A percentile compares a stretch with the other conserved stretches of the same genome.
Conservation (phyloP, 108 stramenopile species). For the Conticribra weissflogii region DNA sequence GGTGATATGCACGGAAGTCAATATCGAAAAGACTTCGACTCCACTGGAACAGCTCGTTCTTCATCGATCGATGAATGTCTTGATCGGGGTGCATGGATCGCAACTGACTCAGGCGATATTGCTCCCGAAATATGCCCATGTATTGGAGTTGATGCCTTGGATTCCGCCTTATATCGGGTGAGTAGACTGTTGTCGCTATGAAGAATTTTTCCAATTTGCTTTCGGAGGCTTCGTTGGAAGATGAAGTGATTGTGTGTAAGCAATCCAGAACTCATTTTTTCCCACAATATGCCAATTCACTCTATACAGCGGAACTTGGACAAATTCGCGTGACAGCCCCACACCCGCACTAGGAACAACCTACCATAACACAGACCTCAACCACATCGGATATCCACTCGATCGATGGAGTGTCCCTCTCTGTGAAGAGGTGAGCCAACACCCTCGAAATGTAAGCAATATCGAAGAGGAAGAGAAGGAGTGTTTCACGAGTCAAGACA, state of each 20-base stretch:
- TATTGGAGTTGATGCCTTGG: slow-evolving; percentile 16
- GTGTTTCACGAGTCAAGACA: slow-evolving; percentile 1
- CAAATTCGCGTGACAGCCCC: not conserved
- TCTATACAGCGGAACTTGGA: slow-evolving; percentile 1
- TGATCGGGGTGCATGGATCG: slow-evolving; percentile 64
- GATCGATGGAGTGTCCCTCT: slow-evolving; percentile 13
- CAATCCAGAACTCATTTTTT: too few species aligned
- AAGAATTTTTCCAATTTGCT: too few species aligned
- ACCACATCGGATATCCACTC: slow-evolving; percentile 18
- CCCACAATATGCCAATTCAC: too few species aligned
- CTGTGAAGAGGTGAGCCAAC: slow-evolving; percentile 6
- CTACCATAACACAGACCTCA: slow-evolving; percentile 18
- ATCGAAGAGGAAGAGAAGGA: slow-evolving; percentile 11
- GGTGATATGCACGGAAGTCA: slow-evolving; percentile 55
- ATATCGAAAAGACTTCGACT: slow-evolving; percentile 47
- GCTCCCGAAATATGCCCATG: slow-evolving; percentile 3
- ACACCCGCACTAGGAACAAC: slow-evolving; percentile 10
- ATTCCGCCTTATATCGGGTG: not conserved
- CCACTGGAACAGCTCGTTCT: slow-evolving; percentile 52
- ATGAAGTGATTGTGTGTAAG: too few species aligned
- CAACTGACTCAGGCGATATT: slow-evolving; percentile 55
- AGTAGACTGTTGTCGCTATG: not conserved
- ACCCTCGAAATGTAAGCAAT: not conserved
- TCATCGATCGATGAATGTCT: slow-evolving; percentile 53
- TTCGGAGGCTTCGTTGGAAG: too few species aligned